Evolutionary conservation across 1,284 basidiomycete species (phyloP).

Genomic region (Ganoderma resinaceum): DNA sequence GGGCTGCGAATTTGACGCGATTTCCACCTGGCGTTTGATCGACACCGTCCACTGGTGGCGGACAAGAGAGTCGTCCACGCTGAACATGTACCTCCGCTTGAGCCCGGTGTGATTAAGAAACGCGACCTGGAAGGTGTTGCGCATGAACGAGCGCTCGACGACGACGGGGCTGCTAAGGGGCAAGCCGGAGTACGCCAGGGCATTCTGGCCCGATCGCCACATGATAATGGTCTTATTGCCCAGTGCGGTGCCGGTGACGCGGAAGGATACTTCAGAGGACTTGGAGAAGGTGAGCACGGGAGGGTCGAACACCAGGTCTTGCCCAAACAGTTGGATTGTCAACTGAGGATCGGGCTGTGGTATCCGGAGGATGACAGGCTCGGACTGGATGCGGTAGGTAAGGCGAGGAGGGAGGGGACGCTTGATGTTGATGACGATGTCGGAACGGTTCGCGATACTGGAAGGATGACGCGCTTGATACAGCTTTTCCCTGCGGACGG

Average conservation of each 20-base stretch:
- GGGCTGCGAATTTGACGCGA: constrained; percentile 44
- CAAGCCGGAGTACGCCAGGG: constrained; percentile 80
- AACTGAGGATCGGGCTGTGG: constrained; percentile 83
- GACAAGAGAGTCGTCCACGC: constrained; percentile 78
- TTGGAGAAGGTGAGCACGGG: constrained; percentile 79
- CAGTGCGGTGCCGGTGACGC: constrained; percentile 83
- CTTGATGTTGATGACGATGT: constrained; percentile 71
- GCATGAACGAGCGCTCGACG: constrained; percentile 93
- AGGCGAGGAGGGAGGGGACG: constrained; percentile 78
- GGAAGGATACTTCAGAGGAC: constrained; percentile 84
- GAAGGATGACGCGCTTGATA: constrained; percentile 69
- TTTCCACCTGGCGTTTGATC: constrained; percentile 74
- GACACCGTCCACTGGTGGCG: constrained; percentile 78
- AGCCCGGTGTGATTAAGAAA: constrained; percentile 75
- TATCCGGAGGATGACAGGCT: constrained; percentile 84
- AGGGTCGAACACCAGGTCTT: constrained; percentile 88
- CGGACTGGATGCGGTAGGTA: constrained; percentile 86
- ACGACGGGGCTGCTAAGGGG: constrained; percentile 78
- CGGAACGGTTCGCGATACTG: constrained; percentile 47
- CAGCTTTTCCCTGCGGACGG: constrained; percentile 75
- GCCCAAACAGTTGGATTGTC: constrained; percentile 82
- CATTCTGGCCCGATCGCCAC: constrained; percentile 80
- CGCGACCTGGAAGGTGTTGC: constrained; percentile 87
- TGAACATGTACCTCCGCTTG: constrained; percentile 93
- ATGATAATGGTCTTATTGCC: constrained; percentile 85